These are phyloP conservation scores for Teunomyces tritomae DNA, from an alignment of 805 yeast genomes.

Conservation along the genomic window DNA sequence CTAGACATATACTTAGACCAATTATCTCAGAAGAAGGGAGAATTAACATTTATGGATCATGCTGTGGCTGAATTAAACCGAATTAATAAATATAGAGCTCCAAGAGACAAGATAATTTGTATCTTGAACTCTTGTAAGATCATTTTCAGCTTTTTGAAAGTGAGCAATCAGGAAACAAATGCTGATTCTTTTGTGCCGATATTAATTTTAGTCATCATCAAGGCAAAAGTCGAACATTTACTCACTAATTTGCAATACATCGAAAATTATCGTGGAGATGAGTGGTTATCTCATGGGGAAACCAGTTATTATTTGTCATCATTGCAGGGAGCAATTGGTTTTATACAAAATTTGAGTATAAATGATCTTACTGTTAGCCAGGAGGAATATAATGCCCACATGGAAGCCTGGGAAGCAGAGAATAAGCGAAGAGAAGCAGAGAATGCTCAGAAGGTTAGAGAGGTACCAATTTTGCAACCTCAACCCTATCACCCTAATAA, in stretches of 20 bases:
- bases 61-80: slow-evolving; percentile 76
- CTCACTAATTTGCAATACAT: slow-evolving; percentile 80
- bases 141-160: slow-evolving; percentile 80
- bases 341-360: slow-evolving; percentile 59
- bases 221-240: slow-evolving; percentile 62
- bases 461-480: slow-evolving; percentile 11
- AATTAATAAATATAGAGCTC: slow-evolving; percentile 82
- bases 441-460: slow-evolving; percentile 5
- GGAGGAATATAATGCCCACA: slow-evolving; percentile 56
- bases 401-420: slow-evolving; percentile 49
- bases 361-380: slow-evolving; percentile 60
- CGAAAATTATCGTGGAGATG: slow-evolving; percentile 76
- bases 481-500: slow-evolving; percentile 17
- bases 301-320: slow-evolving; percentile 88
- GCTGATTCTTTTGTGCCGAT: slow-evolving; percentile 96
- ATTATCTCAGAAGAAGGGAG: slow-evolving; percentile 28
- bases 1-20: slow-evolving; percentile 61
- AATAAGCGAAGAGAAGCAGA: slow-evolving; percentile 23
- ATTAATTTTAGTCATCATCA: slow-evolving; percentile 72
- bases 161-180: slow-evolving; percentile 64
- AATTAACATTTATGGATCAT: slow-evolving; percentile 46
- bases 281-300: slow-evolving; percentile 75
- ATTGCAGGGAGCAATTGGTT: slow-evolving; percentile 84
- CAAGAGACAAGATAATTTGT: slow-evolving; percentile 91
- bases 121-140: slow-evolving; percentile 89